Evolutionary conservation across 257 asterid genomes (phyloP).

Genomic region (Misopates orontium): DNA sequence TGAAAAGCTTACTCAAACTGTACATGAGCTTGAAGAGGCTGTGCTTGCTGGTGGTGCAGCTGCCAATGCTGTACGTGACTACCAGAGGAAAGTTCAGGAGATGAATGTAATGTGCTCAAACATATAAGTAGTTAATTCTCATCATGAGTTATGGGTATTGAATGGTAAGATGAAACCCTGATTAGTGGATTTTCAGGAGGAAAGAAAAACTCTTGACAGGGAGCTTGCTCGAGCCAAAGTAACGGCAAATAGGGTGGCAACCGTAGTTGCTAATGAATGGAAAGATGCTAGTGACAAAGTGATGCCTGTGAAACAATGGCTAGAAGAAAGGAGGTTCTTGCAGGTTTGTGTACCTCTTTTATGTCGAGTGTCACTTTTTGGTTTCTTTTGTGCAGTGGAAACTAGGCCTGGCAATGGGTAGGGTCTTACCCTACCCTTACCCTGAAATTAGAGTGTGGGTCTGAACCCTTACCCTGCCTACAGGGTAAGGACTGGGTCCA

Average conservation of each 20-base stretch:
- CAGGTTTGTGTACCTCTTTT: slow-evolving; percentile 51
- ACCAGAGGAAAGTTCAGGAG: slow-evolving; percentile 99
- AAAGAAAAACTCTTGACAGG: slow-evolving; percentile 92
- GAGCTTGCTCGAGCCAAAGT: slow-evolving; percentile 99
- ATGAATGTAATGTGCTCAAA: slow-evolving; percentile 64
- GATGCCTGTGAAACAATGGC: slow-evolving; percentile 99
- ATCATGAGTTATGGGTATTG: no score
- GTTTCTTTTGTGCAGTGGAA: no score
- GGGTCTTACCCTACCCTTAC: no score
- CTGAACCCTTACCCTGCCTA: no score
- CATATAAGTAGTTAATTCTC: neutral
- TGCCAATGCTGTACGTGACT: slow-evolving; percentile 97
- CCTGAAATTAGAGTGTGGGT: no score
- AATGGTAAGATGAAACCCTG: slow-evolving; percentile 23
- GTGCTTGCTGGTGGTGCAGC: slow-evolving; percentile 99
- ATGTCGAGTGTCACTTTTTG: neutral
- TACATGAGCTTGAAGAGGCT: slow-evolving; percentile 97
- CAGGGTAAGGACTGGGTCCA: no score
- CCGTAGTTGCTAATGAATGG: slow-evolving; percentile 99
- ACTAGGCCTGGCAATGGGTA: no score
- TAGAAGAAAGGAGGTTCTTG: slow-evolving; percentile 88
- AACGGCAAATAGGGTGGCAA: slow-evolving; percentile 96
- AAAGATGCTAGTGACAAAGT: slow-evolving; percentile 97
- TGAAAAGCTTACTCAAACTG: slow-evolving; percentile 95
- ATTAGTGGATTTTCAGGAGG: slow-evolving; percentile 55